phyloP scores from a whole-genome alignment of 148 eudicot genomes.

The Fagopyrum tataricum region DNA sequence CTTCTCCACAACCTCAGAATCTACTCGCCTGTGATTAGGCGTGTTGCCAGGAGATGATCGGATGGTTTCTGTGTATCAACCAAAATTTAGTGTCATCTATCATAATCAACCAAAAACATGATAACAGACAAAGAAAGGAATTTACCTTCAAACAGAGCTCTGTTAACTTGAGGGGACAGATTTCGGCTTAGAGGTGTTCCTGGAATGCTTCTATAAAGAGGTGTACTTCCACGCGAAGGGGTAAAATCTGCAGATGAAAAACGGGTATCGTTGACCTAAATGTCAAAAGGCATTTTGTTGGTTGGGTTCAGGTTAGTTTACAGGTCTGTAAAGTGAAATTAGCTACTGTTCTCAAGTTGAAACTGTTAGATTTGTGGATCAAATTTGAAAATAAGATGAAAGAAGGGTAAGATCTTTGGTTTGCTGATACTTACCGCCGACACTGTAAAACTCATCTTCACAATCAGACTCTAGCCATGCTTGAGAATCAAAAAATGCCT shows the following conservation, averaged over 20 bases:
- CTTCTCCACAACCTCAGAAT: not conserved
- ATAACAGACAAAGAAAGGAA: not conserved
- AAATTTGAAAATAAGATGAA: not conserved
- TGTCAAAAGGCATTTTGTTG: too few species aligned
- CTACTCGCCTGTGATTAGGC: not conserved
- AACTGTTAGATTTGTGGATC: too few species aligned
- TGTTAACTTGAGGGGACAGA: conserved; percentile 27
- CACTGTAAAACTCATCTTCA: conserved; percentile 82
- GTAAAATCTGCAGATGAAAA: conserved; percentile 94
- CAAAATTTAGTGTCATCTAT: not conserved
- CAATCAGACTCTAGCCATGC: conserved; percentile 84
- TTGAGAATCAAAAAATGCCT: conserved; percentile 69
- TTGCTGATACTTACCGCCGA: conserved; percentile 48
- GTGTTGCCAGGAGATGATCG: not conserved
- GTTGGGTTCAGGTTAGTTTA: too few species aligned
- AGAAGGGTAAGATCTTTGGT: not conserved
- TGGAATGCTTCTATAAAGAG: conserved; percentile 39
- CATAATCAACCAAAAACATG: not conserved
- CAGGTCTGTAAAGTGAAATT: too few species aligned
- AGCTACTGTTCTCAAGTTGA: too few species aligned
- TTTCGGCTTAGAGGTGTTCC: conserved; percentile 29
- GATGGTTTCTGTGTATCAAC: conserved; percentile 6
- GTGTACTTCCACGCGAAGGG: conserved; percentile 73
- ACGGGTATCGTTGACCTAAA: too few species aligned
- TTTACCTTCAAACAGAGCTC: conserved; percentile 24